Conservation (phyloP, 75 land plant species). For the Sequoiadendron giganteum region DNA sequence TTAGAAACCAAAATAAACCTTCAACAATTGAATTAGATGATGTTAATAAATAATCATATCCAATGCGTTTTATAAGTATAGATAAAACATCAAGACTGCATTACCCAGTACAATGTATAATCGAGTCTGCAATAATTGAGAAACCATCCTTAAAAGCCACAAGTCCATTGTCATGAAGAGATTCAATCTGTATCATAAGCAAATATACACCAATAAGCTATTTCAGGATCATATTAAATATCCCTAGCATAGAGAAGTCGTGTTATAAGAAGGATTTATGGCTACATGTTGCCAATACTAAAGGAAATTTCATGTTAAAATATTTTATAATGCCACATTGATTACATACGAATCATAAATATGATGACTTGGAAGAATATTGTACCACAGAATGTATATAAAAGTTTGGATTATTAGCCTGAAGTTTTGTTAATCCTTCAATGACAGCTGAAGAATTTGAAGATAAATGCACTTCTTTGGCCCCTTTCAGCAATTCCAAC, state of each 20-base stretch:
- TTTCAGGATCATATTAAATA: background rate
- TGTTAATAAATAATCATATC: too few relatives aligned
- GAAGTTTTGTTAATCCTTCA: slow-evolving; percentile 39
- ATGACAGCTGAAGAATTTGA: slow-evolving; percentile 44
- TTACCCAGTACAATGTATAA: slow-evolving; percentile 88
- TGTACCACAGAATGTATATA: slow-evolving; percentile 58
- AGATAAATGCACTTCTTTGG: too few relatives aligned
- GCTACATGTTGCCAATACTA: background rate
- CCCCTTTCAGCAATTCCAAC: too few relatives aligned
- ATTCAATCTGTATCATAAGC: slow-evolving; percentile 53
- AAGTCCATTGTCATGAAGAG: slow-evolving; percentile 61
- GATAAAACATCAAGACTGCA: background rate
- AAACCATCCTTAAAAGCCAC: slow-evolving; percentile 68
- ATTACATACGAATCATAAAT: background rate
- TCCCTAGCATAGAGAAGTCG: background rate
- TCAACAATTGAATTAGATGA: too few relatives aligned
- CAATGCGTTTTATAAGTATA: too few relatives aligned
- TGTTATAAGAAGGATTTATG: background rate
- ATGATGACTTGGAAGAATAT: background rate
- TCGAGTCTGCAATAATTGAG: slow-evolving; percentile 56
- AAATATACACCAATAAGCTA: background rate
- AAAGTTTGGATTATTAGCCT: slow-evolving; percentile 36
- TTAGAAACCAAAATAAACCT: too few relatives aligned
- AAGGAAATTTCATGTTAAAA: background rate
- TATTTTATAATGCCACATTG: background rate